These are phyloP conservation scores for Kockovaella imperatae DNA, from an alignment of 768 basidiomycete species.

Conservation along the genomic window DNA sequence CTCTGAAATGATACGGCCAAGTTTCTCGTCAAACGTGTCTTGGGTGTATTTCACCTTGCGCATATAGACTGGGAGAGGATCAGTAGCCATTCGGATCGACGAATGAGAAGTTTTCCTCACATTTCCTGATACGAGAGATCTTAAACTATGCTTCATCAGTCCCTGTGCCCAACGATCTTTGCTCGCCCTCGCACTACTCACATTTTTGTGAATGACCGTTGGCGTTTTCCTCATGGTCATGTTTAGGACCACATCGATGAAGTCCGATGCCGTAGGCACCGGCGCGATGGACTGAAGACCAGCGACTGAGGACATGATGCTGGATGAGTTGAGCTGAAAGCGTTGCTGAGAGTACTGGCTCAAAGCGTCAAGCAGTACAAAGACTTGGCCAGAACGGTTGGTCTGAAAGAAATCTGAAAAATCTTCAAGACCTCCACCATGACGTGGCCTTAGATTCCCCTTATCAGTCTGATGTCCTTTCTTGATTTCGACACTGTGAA, in stretches of 20 bases:
- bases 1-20: constrained; percentile 83
- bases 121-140: constrained; percentile 91
- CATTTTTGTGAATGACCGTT: constrained; percentile 96
- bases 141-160: constrained; percentile 56
- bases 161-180: neutral
- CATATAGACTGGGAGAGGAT: constrained; percentile 59
- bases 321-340: too few species aligned
- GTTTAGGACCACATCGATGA: constrained; percentile 51
- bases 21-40: constrained; percentile 91
- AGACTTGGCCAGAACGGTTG: neutral
- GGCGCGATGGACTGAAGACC: constrained; percentile 95
- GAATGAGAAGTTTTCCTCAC: constrained; percentile 3
- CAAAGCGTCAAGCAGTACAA: neutral
- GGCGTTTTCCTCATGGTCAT: constrained; percentile 92
- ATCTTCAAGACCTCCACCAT: too few species aligned
- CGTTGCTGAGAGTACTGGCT: neutral
- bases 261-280: constrained; percentile 93
- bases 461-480: too few species aligned
- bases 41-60: constrained; percentile 99
- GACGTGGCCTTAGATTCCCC: too few species aligned
- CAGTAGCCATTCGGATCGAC: constrained; percentile 8
- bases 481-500: too few species aligned
- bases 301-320: constrained; percentile 35
- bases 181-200: constrained; percentile 12
- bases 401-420: too few species aligned